Percentiles rank a stretch among this genome's conserved stretches.
Conservation (phyloP, 495 filamentous ascomycete species). For the Cryomyces minteri region DNA sequence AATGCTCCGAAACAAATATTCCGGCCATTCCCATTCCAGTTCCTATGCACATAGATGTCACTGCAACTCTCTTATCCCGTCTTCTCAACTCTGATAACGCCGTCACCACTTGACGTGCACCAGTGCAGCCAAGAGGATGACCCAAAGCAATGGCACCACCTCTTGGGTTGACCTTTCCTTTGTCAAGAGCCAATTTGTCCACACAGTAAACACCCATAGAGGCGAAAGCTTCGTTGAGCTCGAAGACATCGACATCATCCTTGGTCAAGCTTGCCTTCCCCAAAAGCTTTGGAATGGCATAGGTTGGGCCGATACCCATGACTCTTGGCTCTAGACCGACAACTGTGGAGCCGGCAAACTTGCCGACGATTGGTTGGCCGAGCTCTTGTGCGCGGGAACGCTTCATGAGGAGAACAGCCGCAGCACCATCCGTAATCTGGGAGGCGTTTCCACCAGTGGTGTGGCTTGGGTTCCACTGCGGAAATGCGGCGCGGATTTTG, state of each 20-base stretch:
- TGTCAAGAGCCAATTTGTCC: slow-evolving; percentile 7
- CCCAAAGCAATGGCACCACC: slow-evolving; percentile 15
- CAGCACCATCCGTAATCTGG: slow-evolving; percentile 13
- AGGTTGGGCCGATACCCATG: slow-evolving; percentile 13
- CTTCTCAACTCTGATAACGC: neutral
- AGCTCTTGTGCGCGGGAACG: slow-evolving; percentile 10
- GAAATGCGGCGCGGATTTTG: slow-evolving; percentile 10
- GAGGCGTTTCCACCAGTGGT: slow-evolving; percentile 12
- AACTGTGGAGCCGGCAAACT: slow-evolving; percentile 10
- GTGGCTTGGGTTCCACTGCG: neutral
- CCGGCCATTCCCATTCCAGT: neutral
- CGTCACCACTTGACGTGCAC: neutral
- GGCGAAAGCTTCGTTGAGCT: slow-evolving; percentile 16
- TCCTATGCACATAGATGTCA: slow-evolving; percentile 1
- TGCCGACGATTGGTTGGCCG: slow-evolving; percentile 7
- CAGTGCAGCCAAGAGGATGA: slow-evolving; percentile 1
- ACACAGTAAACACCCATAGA: slow-evolving; percentile 12
- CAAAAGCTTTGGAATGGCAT: slow-evolving; percentile 9
- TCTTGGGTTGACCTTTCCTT: slow-evolving; percentile 12
- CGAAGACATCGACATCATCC: slow-evolving; percentile 13
- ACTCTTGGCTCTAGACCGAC: slow-evolving; percentile 10
- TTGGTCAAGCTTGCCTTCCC: slow-evolving; percentile 8
- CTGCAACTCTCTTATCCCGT: neutral
- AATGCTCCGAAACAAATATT: no score
- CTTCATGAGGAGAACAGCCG: slow-evolving; percentile 7